Evolutionary conservation across 208 protist genomes (phyloP), one percentile per base, ranked within the genome.

Genomic region (Trypanosoma cruzi): DNA sequence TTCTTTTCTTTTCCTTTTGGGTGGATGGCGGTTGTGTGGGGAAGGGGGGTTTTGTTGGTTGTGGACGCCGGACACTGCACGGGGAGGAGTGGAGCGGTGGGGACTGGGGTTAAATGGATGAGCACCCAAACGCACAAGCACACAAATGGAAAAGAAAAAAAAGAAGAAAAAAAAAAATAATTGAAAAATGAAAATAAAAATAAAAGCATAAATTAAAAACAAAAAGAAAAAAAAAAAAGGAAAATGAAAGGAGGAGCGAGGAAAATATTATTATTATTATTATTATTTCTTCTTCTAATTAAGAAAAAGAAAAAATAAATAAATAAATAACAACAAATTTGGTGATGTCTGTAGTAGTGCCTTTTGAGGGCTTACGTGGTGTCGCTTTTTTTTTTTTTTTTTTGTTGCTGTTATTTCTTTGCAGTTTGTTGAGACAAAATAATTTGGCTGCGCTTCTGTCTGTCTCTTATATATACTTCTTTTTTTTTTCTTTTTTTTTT

Each of bases 41-140:
- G n/a, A n/a, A n/a, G n/a, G n/a, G n/a, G n/a, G n/a, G n/a, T n/a
- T n/a, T n/a, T n/a, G n/a, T n/a, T n/a, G n/a, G n/a, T n/a, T n/a
- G n/a, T n/a, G n/a, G n/a, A n/a, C n/a, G n/a, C n/a, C n/a, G n/a
- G n/a, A n/a, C n/a, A n/a, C n/a, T n/a, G n/a, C n/a, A n/a, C 18
- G 8, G n/a, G 24, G 34, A 62, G 32, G 36, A 49, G 0, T 34
- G 32, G 2, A 32, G 4, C 22, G 20, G 2, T 20, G 60, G 8
- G n/a, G 62, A 60, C 50, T 62, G 16, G 34, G 46, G 62, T 37
- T 20, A 70, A 62, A 29, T 60, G 16, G n/a, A n/a, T n/a, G n/a
- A n/a, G n/a, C n/a, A n/a, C n/a, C n/a, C n/a, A n/a, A n/a, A n/a
- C n/a, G n/a, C n/a, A n/a, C n/a, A 60, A 64, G 37, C 22, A 32